Conservation (phyloP, 2,329 filamentous ascomycete genomes). For the Pseudopithomyces chartarum region DNA sequence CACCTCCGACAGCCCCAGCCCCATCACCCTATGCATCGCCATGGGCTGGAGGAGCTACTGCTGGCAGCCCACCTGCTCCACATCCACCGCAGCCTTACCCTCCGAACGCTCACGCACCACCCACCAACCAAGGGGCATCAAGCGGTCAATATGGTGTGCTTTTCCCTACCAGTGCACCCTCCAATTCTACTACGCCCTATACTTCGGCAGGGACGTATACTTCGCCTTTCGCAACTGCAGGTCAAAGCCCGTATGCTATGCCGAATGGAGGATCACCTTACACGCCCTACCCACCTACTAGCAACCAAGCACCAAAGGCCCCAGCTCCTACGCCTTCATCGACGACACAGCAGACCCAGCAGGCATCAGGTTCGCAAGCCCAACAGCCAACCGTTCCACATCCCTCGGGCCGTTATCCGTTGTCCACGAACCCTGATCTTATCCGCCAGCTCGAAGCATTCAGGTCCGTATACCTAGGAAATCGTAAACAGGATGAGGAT, state of each 20-base stretch:
- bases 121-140: slow-evolving; percentile 25
- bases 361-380: slow-evolving; percentile 9
- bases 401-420: slow-evolving; percentile 36
- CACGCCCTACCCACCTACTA: slow-evolving; percentile 29
- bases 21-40: slow-evolving; percentile 44
- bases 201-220: slow-evolving; percentile 32
- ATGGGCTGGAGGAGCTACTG: slow-evolving; percentile 39
- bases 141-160: slow-evolving; percentile 43
- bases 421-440: slow-evolving; percentile 31
- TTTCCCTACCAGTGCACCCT: slow-evolving; percentile 37
- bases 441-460: slow-evolving; percentile 43
- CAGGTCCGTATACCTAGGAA: slow-evolving; percentile 34
- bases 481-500: slow-evolving; percentile 26
- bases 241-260: slow-evolving; percentile 35
- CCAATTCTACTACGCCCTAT: slow-evolving; percentile 24
- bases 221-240: slow-evolving; percentile 34
- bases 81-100: slow-evolving; percentile 39
- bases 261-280: slow-evolving; percentile 28
- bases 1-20: slow-evolving; percentile 31
- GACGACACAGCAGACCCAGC: slow-evolving; percentile 17
- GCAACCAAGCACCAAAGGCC: slow-evolving; percentile 22
- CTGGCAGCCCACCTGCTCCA: slow-evolving; percentile 29
- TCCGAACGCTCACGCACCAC: slow-evolving; percentile 30
- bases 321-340: slow-evolving; percentile 14
- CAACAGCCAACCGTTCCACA: slow-evolving; percentile 19